Conservation (phyloP, 495 filamentous ascomycete genomes). For the Aspergillus cristatus region DNA sequence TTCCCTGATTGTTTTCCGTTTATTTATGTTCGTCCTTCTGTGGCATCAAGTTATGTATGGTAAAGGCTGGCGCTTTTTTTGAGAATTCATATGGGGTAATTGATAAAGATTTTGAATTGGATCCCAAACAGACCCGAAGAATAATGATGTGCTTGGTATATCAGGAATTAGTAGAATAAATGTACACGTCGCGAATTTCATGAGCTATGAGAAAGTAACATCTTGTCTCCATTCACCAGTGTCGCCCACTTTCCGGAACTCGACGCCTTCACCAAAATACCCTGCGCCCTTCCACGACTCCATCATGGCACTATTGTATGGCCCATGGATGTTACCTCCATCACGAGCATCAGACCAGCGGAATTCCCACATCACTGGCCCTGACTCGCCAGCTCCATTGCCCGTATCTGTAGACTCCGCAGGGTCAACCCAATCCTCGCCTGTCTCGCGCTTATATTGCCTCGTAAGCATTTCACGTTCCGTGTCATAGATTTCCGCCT, state of each 20-base stretch:
- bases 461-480: slow-evolving; percentile 77
- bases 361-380: slow-evolving; percentile 70
- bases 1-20: slow-evolving; percentile 8
- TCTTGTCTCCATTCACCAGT: slow-evolving; percentile 51
- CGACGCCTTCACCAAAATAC: slow-evolving; percentile 89
- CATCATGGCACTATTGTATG: slow-evolving; percentile 80
- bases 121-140: too few species aligned
- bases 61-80: slow-evolving; percentile 35
- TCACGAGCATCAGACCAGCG: slow-evolving; percentile 87
- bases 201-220: slow-evolving; percentile 50
- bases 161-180: neutral
- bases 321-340: slow-evolving; percentile 68
- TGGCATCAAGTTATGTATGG: slow-evolving; percentile 35
- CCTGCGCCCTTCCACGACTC: slow-evolving; percentile 79
- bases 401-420: slow-evolving; percentile 16
- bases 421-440: slow-evolving; percentile 81
- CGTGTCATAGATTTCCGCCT: slow-evolving; percentile 80
- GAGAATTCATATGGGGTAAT: slow-evolving; percentile 14
- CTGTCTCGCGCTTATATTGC: slow-evolving; percentile 78
- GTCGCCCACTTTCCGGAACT: slow-evolving; percentile 62
- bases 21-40: slow-evolving; percentile 16
- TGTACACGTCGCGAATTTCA: neutral
- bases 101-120: slow-evolving; percentile 18
- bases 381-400: slow-evolving; percentile 12
- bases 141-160: neutral